Conservation (phyloP, 2,329 filamentous ascomycete genomes). For the Phoma herbarum region DNA sequence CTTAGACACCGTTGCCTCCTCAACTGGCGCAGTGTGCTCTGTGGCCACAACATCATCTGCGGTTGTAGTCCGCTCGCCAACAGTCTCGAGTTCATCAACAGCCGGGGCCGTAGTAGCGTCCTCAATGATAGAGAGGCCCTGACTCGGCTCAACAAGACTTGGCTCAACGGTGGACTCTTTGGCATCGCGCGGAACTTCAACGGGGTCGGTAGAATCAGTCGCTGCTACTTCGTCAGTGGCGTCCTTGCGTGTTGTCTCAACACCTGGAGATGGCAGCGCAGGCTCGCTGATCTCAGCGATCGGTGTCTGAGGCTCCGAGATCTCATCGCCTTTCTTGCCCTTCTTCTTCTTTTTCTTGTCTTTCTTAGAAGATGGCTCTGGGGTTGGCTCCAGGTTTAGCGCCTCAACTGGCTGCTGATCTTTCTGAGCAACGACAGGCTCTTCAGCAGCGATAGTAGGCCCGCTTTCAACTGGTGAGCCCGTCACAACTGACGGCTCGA, state of each 20-base stretch:
- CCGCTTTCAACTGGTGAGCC: too few species aligned
- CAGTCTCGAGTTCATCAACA: background rate
- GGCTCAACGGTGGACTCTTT: background rate
- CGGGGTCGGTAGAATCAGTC: background rate
- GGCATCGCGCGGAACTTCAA: background rate
- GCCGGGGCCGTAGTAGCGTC: background rate
- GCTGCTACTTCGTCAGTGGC: background rate
- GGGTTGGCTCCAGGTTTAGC: background rate
- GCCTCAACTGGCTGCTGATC: background rate
- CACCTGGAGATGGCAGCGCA: constrained; percentile 2
- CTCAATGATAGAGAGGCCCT: background rate
- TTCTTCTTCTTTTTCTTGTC: constrained; percentile 42
- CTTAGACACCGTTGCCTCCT: constrained; percentile 22
- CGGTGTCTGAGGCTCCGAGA: constrained; percentile 32
- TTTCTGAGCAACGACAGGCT: constrained; percentile 4
- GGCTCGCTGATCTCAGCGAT: constrained; percentile 8
- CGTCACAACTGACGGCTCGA: background rate
- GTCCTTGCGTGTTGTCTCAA: background rate
- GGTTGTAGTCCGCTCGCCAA: background rate
- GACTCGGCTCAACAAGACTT: background rate
- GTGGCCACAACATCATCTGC: constrained; percentile 1
- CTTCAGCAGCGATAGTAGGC: background rate
- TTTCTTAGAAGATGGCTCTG: constrained; percentile 31
- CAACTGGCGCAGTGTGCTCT: constrained; percentile 9
- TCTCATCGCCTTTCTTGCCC: constrained; percentile 34